Evolutionary conservation across 805 yeast genomes (phyloP).

Genomic region (Monosporozyma solicola): DNA sequence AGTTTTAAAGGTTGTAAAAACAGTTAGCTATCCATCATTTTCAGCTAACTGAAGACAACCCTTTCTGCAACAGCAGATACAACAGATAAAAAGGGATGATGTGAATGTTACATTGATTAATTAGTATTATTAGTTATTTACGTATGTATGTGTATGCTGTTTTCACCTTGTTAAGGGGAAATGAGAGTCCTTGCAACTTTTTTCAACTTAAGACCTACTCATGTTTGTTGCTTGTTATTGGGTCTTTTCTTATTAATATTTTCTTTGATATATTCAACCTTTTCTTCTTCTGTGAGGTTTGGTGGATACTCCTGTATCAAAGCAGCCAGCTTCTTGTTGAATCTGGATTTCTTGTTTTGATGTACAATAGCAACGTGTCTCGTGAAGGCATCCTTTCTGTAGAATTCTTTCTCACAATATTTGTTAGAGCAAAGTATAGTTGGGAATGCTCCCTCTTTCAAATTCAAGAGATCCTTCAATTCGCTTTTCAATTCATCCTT

Average conservation of each 20-base stretch:
- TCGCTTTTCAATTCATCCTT: constrained; percentile 23
- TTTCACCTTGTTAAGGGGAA: neutral
- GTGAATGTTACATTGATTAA: neutral
- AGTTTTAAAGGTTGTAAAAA: neutral
- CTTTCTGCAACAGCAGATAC: no score
- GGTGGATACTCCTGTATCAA: constrained; percentile 21
- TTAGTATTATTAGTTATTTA: neutral
- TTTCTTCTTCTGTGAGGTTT: neutral
- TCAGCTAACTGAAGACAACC: no score
- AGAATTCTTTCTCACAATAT: constrained; percentile 40
- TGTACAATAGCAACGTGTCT: constrained; percentile 49
- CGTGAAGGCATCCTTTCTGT: constrained; percentile 44
- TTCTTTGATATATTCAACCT: neutral
- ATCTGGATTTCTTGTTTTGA: constrained; percentile 32
- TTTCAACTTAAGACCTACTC: neutral
- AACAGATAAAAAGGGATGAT: no score
- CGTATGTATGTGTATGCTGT: neutral
- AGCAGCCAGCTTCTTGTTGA: constrained; percentile 30
- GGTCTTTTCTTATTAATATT: constrained; percentile 2
- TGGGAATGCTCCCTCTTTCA: constrained; percentile 25
- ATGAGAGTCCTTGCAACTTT: neutral
- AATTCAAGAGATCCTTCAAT: constrained; percentile 21
- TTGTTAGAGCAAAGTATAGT: constrained; percentile 26
- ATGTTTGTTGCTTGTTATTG: neutral
- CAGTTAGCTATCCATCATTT: no score